Percentiles rank a stretch among this genome's conserved stretches.
Conservation (phyloP, 345 rosid genomes). For the Eucalyptus albens region DNA sequence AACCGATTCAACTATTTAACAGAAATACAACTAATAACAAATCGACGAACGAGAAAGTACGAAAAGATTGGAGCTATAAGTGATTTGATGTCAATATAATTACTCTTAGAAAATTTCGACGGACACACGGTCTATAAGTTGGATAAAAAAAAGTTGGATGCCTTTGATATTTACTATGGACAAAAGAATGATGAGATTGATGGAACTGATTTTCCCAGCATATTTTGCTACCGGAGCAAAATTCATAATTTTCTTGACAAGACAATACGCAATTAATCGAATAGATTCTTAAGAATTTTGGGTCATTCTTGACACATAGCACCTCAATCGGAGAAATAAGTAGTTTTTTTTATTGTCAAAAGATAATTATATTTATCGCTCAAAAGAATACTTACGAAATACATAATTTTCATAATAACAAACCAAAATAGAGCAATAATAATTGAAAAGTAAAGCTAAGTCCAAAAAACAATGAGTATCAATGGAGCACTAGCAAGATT, state of each 20-base stretch:
- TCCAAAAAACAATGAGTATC: too few species aligned
- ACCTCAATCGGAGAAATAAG: too few species aligned
- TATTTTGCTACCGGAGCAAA: not conserved
- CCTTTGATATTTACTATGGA: not conserved
- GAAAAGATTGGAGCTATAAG: not conserved
- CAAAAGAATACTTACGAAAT: too few species aligned
- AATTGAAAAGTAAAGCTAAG: too few species aligned
- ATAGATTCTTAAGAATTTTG: not conserved
- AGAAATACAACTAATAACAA: not conserved
- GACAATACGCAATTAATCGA: too few species aligned
- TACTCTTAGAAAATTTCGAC: not conserved
- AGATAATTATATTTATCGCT: too few species aligned
- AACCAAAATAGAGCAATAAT: too few species aligned
- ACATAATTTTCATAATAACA: too few species aligned
- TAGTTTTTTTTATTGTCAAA: too few species aligned
- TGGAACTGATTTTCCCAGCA: not conserved
- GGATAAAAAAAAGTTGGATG: not conserved
- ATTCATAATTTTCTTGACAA: not conserved
- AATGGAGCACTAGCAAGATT: too few species aligned
- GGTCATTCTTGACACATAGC: not conserved
- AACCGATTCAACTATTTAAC: not conserved
- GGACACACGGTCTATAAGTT: not conserved
- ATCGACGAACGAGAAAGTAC: not conserved
- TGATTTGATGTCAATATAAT: not conserved
- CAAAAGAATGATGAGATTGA: not conserved